Evolutionary conservation across 2,329 filamentous ascomycete species (phyloP), one percentile per base, ranked within the genome.

Genomic region (Diaporthe ampelina): DNA sequence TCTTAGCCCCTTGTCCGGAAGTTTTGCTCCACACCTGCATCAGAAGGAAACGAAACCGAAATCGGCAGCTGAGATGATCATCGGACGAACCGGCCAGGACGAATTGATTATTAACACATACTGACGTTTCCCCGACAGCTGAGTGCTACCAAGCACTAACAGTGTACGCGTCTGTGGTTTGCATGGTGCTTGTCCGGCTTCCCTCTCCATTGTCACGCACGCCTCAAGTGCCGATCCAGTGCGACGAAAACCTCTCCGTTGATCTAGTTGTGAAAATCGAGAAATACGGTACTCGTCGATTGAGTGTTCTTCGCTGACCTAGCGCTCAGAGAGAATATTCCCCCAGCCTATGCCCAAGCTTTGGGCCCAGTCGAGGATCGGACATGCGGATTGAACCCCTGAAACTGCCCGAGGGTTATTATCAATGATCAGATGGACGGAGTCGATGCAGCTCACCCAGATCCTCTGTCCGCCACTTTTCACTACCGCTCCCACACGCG

Each of bases 21-120:
- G 24, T 26, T 54, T 68, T 68, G 63, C 63, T 54, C 63, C 45
- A 52, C 4, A 11, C 17, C 45, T 65, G 29, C 26, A 17, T 52
- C 29, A 40, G 13, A 45, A 37, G 29, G 61, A 67, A 67, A 52
- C 45, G n/a, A 19, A 37, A 52, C 45, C 29, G n/a, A 40, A 68
- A 26, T 68, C 45, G 32, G 29, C 13, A 37, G 45, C 45, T 45
- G 26, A 50, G 63, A 52, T 40, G 63, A 68, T 40, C 63, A 67
- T 67, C 61, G 61, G 61, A 67, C 45, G 61, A 67, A 52, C 45
- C 19, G 61, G 45, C 45, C 13, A n/a, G 4, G 21, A n/a, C n/a
- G 17, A 24, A 26, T 26, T 37, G 63, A 40, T 68, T 40, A 52
- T 68, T 54, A 52, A 52, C 63, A 52, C 29, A 52, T 29, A 52